Percentiles rank a stretch among this genome's conserved stretches.
These are phyloP conservation scores for Jackrogersella minutella DNA, from an alignment of 495 filamentous ascomycete genomes.

Conservation along the genomic window DNA sequence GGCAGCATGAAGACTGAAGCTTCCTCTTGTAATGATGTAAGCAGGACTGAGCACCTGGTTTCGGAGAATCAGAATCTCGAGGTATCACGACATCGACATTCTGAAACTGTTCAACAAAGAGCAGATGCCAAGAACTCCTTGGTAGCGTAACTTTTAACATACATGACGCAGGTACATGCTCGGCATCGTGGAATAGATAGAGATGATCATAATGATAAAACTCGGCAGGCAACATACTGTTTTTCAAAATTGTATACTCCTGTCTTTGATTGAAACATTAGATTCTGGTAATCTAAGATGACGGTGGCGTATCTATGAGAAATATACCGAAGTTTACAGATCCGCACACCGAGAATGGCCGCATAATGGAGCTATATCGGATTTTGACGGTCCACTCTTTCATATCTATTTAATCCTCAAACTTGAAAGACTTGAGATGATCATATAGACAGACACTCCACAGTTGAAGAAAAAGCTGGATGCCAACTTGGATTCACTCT, in stretches of 20 bases:
- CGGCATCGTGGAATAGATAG: neutral
- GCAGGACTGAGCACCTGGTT: too few species aligned
- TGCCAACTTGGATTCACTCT: neutral
- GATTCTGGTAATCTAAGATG: neutral
- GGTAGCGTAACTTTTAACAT: neutral
- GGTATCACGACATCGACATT: too few species aligned
- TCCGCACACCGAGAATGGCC: too few species aligned
- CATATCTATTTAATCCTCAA: neutral
- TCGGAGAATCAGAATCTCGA: too few species aligned
- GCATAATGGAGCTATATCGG: neutral
- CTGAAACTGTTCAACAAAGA: neutral
- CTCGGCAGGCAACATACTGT: too few species aligned
- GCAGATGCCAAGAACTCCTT: neutral
- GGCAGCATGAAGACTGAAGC: too few species aligned
- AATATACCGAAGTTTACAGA: too few species aligned
- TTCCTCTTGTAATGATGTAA: too few species aligned
- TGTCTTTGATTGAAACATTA: neutral
- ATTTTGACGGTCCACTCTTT: neutral
- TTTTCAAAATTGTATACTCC: neutral
- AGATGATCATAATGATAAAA: neutral
- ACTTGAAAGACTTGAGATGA: neutral
- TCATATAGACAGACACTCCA: too few species aligned
- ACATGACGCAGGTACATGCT: neutral
- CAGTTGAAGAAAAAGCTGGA: too few species aligned
- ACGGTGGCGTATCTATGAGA: neutral